phyloP scores from a whole-genome alignment of 345 rosid genomes.

The Gossypium stocksii region DNA sequence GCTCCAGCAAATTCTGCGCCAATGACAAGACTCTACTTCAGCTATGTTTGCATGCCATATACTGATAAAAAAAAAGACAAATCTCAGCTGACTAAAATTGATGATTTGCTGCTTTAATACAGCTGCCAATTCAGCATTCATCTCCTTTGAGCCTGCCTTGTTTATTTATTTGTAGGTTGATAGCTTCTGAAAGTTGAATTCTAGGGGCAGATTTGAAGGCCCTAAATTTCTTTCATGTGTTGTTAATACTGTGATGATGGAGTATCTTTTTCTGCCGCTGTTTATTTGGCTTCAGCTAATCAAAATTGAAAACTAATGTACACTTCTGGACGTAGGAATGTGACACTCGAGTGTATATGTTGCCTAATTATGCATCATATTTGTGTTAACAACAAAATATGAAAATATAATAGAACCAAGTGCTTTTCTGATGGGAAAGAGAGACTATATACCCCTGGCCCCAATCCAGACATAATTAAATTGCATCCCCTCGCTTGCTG shows the following conservation, averaged over 20 bases:
- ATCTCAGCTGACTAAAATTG: background rate
- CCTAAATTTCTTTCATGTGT: background rate
- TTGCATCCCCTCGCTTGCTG: too few species aligned
- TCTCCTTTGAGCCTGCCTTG: background rate
- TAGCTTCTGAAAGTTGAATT: background rate
- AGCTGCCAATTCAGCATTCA: background rate
- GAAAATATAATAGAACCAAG: too few species aligned
- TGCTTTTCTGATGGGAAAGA: too few species aligned
- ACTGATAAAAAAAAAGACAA: background rate
- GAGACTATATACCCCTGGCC: too few species aligned
- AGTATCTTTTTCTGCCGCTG: background rate
- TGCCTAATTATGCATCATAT: too few species aligned
- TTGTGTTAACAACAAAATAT: too few species aligned
- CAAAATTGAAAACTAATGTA: background rate
- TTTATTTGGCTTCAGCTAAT: background rate
- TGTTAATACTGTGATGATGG: background rate
- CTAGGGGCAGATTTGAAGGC: background rate
- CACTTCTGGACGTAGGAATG: too few species aligned
- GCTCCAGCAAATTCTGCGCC: conserved; percentile 91
- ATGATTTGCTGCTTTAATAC: background rate
- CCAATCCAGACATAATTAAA: too few species aligned
- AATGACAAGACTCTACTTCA: conserved; percentile 80
- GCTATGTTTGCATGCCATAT: conserved; percentile 12
- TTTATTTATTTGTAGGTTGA: background rate
- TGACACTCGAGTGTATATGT: too few species aligned